Conservation (phyloP, 192 early-diverging fungal genomes). For the Coemansia sp. region DNA sequence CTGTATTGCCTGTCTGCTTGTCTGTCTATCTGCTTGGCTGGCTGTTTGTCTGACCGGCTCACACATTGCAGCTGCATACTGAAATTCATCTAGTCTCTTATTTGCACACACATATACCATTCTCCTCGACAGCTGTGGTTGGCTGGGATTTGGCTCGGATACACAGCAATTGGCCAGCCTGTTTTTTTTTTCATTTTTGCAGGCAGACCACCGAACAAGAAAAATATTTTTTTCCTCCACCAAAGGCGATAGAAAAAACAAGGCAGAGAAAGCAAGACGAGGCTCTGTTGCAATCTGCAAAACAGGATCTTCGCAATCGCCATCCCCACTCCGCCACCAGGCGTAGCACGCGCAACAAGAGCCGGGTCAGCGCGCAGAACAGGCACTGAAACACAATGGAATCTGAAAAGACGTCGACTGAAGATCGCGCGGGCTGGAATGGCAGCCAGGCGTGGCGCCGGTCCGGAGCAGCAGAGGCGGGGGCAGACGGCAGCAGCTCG, state of each 20-base stretch:
- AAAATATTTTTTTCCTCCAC: not conserved
- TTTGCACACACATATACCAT: not conserved
- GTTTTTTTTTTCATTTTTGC: not conserved
- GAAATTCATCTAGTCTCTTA: not conserved
- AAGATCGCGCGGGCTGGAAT: not conserved
- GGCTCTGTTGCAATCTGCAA: not conserved
- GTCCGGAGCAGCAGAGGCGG: not conserved
- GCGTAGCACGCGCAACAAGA: not conserved
- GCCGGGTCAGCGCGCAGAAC: not conserved
- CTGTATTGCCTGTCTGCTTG: not conserved
- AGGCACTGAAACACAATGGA: slow-evolving; percentile 1
- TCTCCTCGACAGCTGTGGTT: not conserved
- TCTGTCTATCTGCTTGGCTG: not conserved
- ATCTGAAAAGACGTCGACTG: not conserved
- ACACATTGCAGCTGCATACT: not conserved
- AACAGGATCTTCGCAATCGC: not conserved
- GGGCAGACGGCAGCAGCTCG: not conserved
- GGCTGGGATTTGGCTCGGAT: not conserved
- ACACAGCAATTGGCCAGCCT: not conserved
- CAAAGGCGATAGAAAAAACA: not conserved
- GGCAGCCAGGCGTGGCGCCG: not conserved
- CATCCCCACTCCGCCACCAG: not conserved
- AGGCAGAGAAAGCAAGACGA: not conserved
- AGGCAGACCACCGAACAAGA: not conserved
- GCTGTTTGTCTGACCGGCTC: not conserved